Evolutionary conservation across 352 stramenopile species (phyloP).

Genomic region (Phytophthora pluvialis): DNA sequence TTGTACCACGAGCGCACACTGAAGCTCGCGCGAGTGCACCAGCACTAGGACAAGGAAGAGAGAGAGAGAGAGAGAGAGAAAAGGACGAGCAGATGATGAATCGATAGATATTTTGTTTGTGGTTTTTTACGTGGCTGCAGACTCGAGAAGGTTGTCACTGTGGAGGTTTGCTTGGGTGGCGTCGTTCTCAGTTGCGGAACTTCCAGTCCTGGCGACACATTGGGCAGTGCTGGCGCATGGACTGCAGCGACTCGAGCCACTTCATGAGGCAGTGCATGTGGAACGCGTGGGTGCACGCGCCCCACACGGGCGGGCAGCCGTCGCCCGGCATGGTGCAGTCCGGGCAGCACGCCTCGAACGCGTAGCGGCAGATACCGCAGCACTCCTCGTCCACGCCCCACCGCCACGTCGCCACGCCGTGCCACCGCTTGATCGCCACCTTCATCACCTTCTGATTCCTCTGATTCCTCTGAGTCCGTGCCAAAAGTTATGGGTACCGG

Average conservation of each 20-base stretch:
- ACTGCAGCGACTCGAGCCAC: constrained; percentile 89
- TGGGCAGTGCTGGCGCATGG: constrained; percentile 83
- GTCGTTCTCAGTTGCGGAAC: constrained; percentile 63
- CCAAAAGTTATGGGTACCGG: not conserved
- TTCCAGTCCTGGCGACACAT: constrained; percentile 92
- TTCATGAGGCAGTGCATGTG: constrained; percentile 96
- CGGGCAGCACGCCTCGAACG: constrained; percentile 85
- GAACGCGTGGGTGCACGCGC: constrained; percentile 91
- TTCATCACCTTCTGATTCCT: constrained; percentile 54
- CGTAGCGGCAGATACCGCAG: constrained; percentile 88
- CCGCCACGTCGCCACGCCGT: constrained; percentile 90
- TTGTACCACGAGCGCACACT: constrained; percentile 81
- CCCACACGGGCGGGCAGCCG: constrained; percentile 90
- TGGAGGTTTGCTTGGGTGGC: not conserved
- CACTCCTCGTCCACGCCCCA: constrained; percentile 94
- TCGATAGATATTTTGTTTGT: constrained; percentile 29
- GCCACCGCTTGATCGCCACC: constrained; percentile 86
- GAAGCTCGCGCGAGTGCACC: constrained; percentile 72
- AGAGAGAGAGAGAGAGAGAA: not conserved
- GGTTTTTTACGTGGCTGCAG: constrained; percentile 1
- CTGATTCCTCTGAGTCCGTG: not conserved
- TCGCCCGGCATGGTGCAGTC: constrained; percentile 81
- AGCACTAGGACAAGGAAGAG: constrained; percentile 47
- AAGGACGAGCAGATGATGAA: not conserved
- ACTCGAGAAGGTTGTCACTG: not conserved